A percentile compares a stretch with the other conserved stretches of the same genome.
These are phyloP conservation scores for Pascua sp. DNA, from an alignment of 1,284 basidiomycete species.

Conservation along the genomic window DNA sequence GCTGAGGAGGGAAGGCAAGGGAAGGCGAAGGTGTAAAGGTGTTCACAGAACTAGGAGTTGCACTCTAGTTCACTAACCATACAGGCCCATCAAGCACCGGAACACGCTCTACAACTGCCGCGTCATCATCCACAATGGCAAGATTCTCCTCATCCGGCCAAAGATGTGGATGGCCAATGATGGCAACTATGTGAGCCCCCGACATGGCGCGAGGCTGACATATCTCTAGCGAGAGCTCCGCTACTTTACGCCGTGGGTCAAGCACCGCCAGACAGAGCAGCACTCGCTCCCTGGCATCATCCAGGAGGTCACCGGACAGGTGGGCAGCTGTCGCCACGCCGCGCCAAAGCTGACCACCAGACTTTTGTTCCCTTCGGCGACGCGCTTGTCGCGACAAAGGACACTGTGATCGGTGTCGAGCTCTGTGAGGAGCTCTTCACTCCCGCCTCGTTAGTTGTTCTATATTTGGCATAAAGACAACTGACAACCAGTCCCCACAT, in stretches of 20 bases:
- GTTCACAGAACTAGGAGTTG: background rate
- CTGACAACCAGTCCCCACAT: conserved; percentile 74
- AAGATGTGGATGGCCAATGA: conserved; percentile 99
- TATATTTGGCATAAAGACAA: no score
- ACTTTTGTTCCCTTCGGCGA: conserved; percentile 90
- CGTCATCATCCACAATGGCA: conserved; percentile 75
- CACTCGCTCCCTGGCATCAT: conserved; percentile 86
- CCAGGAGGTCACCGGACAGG: conserved; percentile 81
- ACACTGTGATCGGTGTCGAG: conserved; percentile 94
- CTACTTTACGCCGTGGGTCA: conserved; percentile 94
- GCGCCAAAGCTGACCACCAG: conserved; percentile 49
- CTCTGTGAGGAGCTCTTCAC: conserved; percentile 97
- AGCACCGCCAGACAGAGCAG: conserved; percentile 80
- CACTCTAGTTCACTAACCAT: background rate
- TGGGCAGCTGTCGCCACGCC: conserved; percentile 43
- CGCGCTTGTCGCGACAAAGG: conserved; percentile 85
- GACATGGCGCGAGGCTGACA: background rate
- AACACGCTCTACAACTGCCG: conserved; percentile 97
- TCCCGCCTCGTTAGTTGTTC: conserved; percentile 72
- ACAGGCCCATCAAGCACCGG: conserved; percentile 91
- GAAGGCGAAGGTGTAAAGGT: no score
- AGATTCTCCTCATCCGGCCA: conserved; percentile 89
- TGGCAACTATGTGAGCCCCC: conserved; percentile 70
- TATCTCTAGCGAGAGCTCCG: conserved; percentile 70
- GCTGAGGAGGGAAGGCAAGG: no score